phyloP scores from a whole-genome alignment of 1,284 basidiomycete species.

The Microbotryum silenes-acaulis region DNA sequence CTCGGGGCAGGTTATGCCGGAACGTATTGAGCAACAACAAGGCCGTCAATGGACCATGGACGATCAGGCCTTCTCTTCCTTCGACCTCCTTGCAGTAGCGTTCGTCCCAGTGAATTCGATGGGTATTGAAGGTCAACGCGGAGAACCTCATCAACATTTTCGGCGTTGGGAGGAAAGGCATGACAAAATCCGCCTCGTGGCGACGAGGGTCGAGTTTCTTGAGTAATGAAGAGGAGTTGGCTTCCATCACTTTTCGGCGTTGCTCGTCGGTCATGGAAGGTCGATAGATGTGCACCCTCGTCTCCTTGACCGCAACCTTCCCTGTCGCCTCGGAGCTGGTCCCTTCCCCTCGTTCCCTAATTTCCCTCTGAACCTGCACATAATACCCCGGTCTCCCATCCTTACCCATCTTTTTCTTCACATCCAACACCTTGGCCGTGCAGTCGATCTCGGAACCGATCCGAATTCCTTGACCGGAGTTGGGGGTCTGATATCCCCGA shows the following conservation, averaged over 20 bases:
- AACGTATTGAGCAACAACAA: slow-evolving; percentile 9
- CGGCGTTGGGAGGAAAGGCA: neutral
- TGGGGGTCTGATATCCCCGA: neutral
- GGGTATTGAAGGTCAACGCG: slow-evolving; percentile 37
- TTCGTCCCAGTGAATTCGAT: slow-evolving; percentile 36
- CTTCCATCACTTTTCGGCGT: neutral
- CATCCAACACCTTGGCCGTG: neutral
- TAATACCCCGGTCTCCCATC: slow-evolving; percentile 5
- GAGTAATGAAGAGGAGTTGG: neutral
- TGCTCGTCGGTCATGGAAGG: neutral
- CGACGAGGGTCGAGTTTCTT: neutral
- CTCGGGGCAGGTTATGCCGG: neutral
- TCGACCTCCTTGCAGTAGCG: slow-evolving; percentile 35
- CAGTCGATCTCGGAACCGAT: slow-evolving; percentile 2
- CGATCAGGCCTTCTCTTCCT: slow-evolving; percentile 26
- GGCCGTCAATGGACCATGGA: slow-evolving; percentile 10
- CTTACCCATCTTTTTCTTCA: neutral
- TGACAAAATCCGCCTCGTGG: neutral
- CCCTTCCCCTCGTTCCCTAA: neutral
- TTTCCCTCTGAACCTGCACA: neutral
- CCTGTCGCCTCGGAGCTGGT: neutral
- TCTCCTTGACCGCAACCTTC: neutral
- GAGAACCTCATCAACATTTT: slow-evolving; percentile 33
- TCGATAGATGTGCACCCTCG: slow-evolving; percentile 5
- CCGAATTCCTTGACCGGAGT: neutral